Conservation (phyloP, 345 rosid genomes). For the Salix brachista region DNA sequence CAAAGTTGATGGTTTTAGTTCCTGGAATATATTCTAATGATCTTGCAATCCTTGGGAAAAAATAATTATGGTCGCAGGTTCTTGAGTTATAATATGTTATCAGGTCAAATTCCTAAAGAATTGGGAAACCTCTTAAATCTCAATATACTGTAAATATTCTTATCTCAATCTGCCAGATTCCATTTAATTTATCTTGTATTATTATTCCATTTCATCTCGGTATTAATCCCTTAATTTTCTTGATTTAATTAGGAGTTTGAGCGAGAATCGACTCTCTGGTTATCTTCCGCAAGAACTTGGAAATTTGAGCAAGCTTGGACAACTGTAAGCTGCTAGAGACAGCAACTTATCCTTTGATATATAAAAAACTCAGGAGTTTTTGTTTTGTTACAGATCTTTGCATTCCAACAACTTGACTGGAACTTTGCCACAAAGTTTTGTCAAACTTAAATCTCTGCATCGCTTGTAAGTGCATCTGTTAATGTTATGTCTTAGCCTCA, state of each 20-base stretch:
- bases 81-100: not conserved
- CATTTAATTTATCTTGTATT: too few relatives aligned
- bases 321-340: not conserved
- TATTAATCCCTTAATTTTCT: not conserved
- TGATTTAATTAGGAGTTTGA: slow-evolving; percentile 1
- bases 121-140: slow-evolving; percentile 13
- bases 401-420: slow-evolving; percentile 16
- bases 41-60: not conserved
- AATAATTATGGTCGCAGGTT: not conserved
- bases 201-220: too few relatives aligned
- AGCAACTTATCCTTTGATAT: not conserved
- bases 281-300: slow-evolving; percentile 4
- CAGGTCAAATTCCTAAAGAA: slow-evolving; percentile 12
- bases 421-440: not conserved
- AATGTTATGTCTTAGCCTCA: not conserved
- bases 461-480: not conserved
- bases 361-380: not conserved
- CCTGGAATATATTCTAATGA: not conserved
- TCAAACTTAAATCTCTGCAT: not conserved
- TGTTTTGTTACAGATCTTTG: slow-evolving; percentile 6
- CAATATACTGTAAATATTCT: accelerated
- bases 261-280: slow-evolving; percentile 9
- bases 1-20: not conserved
- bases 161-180: not conserved
- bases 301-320: not conserved